Evolutionary conservation across 768 basidiomycete genomes (phyloP), one percentile per base, ranked within the genome.

Genomic region (Kwoniella sp.): DNA sequence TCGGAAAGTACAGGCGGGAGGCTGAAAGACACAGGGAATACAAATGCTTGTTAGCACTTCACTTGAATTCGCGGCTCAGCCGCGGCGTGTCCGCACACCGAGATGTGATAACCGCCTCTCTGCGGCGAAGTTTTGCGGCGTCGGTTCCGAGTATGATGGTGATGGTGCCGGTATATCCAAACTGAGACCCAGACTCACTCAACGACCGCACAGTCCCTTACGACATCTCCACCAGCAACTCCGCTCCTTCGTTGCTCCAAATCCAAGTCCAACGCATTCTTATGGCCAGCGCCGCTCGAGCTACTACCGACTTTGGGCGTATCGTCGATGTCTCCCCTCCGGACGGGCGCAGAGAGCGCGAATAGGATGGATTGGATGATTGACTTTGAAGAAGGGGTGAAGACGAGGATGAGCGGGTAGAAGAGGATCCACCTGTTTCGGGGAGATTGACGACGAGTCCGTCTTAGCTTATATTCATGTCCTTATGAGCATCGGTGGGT

Each of bases 341-440:
- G 68, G 0, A 78, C 76, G 1, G 79, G 79, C 2, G 79, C 79
- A 1, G 72, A 93, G 15, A 95, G 85, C 0, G 85, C 88, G 66
- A 92, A 92, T 2, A 93, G 80, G n/a, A 93, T 82, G 2, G 87
- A 85, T 75, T 95, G 90, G n/a, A 90, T 82, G 0, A 88, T 82
- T 8, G 86, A 82, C 2, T 67, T 75, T 0, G 90, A 85, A 0
- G 88, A 86, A 72, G 93, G 93, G 4, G 88, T 86, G 70, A 90
- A 77, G 48, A 93, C 70, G 26, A 87, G 83, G 20, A 92, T 81
- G 4, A 92, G 48, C 0, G 91, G 91, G 63, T 87, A 87, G 7
- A 88, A 71, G 4, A 88, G 2, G 37, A 90, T 66, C 72, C 92
- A 92, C 37, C 91, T 90, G 58, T 25, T 26, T 41, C 17, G 26